Evolutionary conservation across 116 monocot genomes (phyloP).

Genomic region (Phalaenopsis hybrid): DNA sequence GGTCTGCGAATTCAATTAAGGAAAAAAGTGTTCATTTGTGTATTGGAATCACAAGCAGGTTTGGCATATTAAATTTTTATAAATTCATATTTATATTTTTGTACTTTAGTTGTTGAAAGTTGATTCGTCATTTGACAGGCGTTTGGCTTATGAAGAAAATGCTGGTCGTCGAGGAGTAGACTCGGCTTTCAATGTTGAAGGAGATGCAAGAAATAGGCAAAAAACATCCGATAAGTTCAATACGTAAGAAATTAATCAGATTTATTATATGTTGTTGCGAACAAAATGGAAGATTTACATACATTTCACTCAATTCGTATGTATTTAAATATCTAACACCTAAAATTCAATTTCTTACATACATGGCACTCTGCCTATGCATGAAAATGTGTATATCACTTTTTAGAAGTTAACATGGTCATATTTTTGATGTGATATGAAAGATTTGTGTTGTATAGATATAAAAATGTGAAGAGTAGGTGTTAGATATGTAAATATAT

Average conservation of each 20-base stretch:
- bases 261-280: neutral
- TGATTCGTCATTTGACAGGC: neutral
- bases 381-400: no score
- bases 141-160: neutral
- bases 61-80: neutral
- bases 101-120: neutral
- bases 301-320: no score
- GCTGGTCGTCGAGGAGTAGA: neutral
- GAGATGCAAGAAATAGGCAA: neutral
- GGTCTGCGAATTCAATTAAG: neutral
- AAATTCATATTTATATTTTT: neutral
- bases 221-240: constrained; percentile 14
- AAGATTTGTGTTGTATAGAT: no score
- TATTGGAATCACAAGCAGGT: constrained; percentile 6
- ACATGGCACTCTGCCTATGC: no score
- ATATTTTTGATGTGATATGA: no score
- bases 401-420: no score
- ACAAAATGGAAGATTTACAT: no score
- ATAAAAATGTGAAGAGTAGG: no score
- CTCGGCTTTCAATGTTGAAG: neutral
- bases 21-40: neutral
- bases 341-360: no score
- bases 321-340: no score
- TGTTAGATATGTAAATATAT: no score
- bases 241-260: constrained; percentile 14